Evolutionary conservation across 192 early-diverging fungal genomes (phyloP).

Genomic region (Obelidium mucronatum): DNA sequence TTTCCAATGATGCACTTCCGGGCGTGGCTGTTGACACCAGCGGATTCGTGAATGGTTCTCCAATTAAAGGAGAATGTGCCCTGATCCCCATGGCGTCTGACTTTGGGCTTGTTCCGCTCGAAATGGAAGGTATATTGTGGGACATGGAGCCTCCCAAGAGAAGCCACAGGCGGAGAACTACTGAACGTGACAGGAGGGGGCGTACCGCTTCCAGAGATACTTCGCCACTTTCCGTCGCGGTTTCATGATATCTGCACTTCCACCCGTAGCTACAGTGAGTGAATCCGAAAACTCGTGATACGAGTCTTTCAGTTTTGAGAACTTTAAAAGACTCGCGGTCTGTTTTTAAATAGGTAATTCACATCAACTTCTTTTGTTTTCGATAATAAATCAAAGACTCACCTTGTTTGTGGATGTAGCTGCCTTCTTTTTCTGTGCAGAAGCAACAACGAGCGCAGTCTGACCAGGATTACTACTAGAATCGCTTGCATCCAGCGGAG

Average conservation of each 20-base stretch:
- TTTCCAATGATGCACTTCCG: background rate
- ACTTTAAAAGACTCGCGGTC: constrained; percentile 7
- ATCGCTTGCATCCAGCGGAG: too few relatives aligned
- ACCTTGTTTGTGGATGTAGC: too few relatives aligned
- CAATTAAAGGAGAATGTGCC: background rate
- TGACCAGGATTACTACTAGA: too few relatives aligned
- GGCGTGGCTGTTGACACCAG: background rate
- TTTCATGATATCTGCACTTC: too few relatives aligned
- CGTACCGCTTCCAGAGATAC: background rate
- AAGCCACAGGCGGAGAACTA: background rate
- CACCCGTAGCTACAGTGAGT: constrained; percentile 8
- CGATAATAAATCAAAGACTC: too few relatives aligned
- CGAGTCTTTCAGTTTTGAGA: constrained; percentile 23
- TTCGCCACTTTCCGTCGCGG: background rate
- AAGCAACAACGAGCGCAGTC: too few relatives aligned
- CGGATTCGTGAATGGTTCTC: background rate
- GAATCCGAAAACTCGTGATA: constrained; percentile 26
- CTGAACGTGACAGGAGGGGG: background rate
- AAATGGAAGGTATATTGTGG: background rate
- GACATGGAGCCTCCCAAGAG: background rate
- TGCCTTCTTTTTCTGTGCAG: too few relatives aligned
- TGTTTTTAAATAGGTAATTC: too few relatives aligned
- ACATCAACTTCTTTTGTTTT: too few relatives aligned
- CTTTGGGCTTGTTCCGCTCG: background rate
- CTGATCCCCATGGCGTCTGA: too few relatives aligned